A percentile compares a stretch with the other conserved stretches of the same genome.
These are phyloP conservation scores for Colletotrichum falcatum DNA, from an alignment of 2,329 filamentous ascomycete genomes.

Conservation along the genomic window DNA sequence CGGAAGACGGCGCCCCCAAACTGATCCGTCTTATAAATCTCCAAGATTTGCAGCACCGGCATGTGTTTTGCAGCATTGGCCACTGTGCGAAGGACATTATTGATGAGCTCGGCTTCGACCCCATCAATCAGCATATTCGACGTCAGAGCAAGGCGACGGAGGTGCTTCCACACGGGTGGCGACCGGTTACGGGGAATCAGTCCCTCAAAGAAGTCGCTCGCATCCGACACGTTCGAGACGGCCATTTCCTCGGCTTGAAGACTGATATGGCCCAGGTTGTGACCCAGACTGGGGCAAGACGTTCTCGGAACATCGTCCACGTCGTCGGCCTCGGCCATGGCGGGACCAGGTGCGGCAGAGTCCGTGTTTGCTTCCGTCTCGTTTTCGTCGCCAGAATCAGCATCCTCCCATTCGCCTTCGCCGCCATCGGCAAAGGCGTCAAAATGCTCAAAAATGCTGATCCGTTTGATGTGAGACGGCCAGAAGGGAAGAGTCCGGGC, in stretches of 20 bases:
- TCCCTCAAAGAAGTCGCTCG: constrained; percentile 41
- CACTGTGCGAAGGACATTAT: constrained; percentile 43
- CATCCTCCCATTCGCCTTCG: constrained; percentile 36
- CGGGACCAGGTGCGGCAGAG: background rate
- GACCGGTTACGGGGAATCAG: constrained; percentile 40
- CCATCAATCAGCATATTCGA: constrained; percentile 43
- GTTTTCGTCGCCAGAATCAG: constrained; percentile 31
- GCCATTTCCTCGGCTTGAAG: constrained; percentile 41
- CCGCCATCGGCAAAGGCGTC: constrained; percentile 34
- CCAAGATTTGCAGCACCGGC: constrained; percentile 45
- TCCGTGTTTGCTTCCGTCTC: constrained; percentile 3
- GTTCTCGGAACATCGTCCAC: constrained; percentile 21
- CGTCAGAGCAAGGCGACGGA: constrained; percentile 45
- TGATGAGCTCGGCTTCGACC: constrained; percentile 42
- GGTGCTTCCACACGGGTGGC: constrained; percentile 43
- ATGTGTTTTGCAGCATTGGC: constrained; percentile 45
- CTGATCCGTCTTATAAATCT: constrained; percentile 46
- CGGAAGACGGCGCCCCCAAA: constrained; percentile 46
- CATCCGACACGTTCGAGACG: constrained; percentile 41
- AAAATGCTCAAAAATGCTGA: constrained; percentile 45
- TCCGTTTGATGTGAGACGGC: constrained; percentile 40
- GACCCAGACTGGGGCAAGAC: constrained; percentile 38
- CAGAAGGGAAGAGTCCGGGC: constrained; percentile 42
- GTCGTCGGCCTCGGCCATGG: constrained; percentile 6
- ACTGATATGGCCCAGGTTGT: constrained; percentile 38